Evolutionary conservation across 1,139 yeast species (phyloP).

Genomic region (Cylindricascospora bacillispora): DNA sequence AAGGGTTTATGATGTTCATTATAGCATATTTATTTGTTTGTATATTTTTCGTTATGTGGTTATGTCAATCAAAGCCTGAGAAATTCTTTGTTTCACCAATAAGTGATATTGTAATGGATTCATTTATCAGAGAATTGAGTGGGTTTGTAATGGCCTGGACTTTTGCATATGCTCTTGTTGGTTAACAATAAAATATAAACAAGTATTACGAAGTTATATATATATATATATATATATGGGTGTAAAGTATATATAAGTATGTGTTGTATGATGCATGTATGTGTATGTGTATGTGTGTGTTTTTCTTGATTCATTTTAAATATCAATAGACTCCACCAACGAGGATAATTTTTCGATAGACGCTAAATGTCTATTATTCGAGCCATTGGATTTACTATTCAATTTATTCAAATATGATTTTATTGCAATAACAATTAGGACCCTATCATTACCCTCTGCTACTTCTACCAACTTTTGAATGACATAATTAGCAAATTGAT

Average conservation of each 20-base stretch:
- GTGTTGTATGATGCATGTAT: slow-evolving; percentile 4
- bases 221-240: slow-evolving; percentile 4
- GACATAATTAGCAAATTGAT: slow-evolving; percentile 94
- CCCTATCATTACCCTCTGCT: slow-evolving; percentile 55
- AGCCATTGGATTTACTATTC: slow-evolving; percentile 20
- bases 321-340: slow-evolving; percentile 22
- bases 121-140: slow-evolving; percentile 46
- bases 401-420: slow-evolving; percentile 35
- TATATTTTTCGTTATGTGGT: slow-evolving; percentile 19
- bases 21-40: slow-evolving; percentile 37
- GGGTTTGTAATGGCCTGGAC: slow-evolving; percentile 83
- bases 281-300: no score
- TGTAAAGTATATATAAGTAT: slow-evolving; percentile 5
- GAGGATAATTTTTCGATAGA: slow-evolving; percentile 68
- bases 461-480: slow-evolving; percentile 88
- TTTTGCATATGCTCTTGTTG: slow-evolving; percentile 53
- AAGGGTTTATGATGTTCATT: slow-evolving; percentile 51
- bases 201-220: slow-evolving; percentile 2
- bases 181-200: slow-evolving; percentile 17
- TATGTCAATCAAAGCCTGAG: slow-evolving; percentile 27
- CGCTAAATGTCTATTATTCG: slow-evolving; percentile 56
- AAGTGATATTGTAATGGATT: slow-evolving; percentile 42
- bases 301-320: no score
- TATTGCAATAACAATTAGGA: slow-evolving; percentile 45
- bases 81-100: slow-evolving; percentile 43